Conservation (phyloP, 371 early-diverging fungal species). For the Mucor indicus region DNA sequence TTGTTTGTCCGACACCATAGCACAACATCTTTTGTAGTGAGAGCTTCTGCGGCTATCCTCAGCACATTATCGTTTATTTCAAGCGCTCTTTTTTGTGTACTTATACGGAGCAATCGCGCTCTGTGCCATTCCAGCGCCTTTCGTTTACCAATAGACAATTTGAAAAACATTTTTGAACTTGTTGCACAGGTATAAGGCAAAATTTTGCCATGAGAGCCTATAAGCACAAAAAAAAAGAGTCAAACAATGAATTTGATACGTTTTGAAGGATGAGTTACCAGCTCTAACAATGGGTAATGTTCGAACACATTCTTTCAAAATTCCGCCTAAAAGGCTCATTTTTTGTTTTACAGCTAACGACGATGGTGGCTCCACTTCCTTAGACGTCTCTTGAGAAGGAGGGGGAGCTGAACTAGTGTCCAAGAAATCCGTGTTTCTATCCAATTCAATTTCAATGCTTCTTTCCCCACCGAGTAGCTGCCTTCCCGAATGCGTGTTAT, state of each 20-base stretch:
- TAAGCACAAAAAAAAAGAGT: background rate
- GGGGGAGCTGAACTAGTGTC: slow-evolving; percentile 18
- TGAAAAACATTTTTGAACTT: slow-evolving; percentile 24
- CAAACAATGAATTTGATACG: background rate
- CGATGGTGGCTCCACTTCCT: background rate
- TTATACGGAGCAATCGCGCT: slow-evolving; percentile 30
- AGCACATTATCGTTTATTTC: slow-evolving; percentile 33
- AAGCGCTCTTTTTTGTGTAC: slow-evolving; percentile 28
- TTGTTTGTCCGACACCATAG: slow-evolving; percentile 36
- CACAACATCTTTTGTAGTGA: slow-evolving; percentile 40
- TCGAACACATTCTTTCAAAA: slow-evolving; percentile 28
- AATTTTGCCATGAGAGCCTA: slow-evolving; percentile 15
- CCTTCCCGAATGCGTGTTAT: slow-evolving; percentile 65
- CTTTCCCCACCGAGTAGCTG: slow-evolving; percentile 74
- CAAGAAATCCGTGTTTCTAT: slow-evolving; percentile 74
- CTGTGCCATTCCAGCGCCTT: slow-evolving; percentile 51
- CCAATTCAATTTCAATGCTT: slow-evolving; percentile 79
- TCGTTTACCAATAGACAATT: slow-evolving; percentile 35
- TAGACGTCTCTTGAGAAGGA: background rate
- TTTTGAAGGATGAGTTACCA: slow-evolving; percentile 11
- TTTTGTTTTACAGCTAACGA: slow-evolving; percentile 28
- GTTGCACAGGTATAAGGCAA: slow-evolving; percentile 36
- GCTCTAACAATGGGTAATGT: slow-evolving; percentile 32
- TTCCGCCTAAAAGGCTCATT: slow-evolving; percentile 30
- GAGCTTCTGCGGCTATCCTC: slow-evolving; percentile 24